phyloP scores from a whole-genome alignment of 2,329 filamentous ascomycete species.

The Lojkania enalia region DNA sequence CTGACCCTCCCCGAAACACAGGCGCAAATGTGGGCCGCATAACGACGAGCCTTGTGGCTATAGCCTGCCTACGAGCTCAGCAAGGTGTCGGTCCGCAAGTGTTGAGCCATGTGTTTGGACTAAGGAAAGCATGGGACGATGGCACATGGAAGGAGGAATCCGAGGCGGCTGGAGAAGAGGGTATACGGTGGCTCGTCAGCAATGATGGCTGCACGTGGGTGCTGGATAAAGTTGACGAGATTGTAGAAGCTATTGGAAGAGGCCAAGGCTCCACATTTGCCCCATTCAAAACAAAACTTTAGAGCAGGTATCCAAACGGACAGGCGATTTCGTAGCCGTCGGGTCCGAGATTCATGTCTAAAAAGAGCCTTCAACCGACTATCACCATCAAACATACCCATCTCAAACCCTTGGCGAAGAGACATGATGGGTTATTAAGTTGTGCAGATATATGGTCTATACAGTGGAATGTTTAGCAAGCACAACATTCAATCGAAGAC shows the following conservation, averaged over 20 bases:
- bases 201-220: conserved; percentile 67
- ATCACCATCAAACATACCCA: too few relatives aligned
- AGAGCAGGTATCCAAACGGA: neutral
- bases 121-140: conserved; percentile 73
- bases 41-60: conserved; percentile 70
- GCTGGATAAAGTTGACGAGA: conserved; percentile 60
- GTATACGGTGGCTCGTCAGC: conserved; percentile 61
- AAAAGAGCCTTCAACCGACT: too few relatives aligned
- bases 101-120: conserved; percentile 75
- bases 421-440: too few relatives aligned
- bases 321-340: too few relatives aligned
- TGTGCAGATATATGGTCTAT: too few relatives aligned
- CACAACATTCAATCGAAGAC: too few relatives aligned
- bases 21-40: conserved; percentile 64
- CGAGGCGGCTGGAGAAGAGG: conserved; percentile 53
- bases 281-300: conserved; percentile 14
- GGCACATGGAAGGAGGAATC: conserved; percentile 55
- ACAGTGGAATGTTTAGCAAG: too few relatives aligned
- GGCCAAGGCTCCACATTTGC: conserved; percentile 15
- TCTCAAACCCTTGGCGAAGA: too few relatives aligned
- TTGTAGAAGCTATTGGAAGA: conserved; percentile 46
- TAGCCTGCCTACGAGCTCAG: conserved; percentile 74
- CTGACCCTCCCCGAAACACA: conserved; percentile 60
- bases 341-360: too few relatives aligned
- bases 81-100: conserved; percentile 81